Base-by-base conservation (phyloP, 768 basidiomycete genomes). In the Leccinellum rugosiceps region DNA sequence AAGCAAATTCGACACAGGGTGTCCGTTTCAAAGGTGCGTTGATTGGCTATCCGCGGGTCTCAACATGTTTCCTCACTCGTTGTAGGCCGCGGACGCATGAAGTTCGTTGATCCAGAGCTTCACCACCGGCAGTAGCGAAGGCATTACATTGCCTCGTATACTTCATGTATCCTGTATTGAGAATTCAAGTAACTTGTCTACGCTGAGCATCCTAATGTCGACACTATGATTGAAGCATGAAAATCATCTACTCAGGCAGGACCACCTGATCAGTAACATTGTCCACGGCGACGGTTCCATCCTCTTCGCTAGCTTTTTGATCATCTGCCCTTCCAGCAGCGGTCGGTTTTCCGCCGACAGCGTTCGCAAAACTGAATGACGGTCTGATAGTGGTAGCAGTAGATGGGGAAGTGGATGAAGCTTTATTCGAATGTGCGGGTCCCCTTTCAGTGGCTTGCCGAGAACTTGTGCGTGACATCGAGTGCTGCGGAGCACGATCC, bases 281-380 rank as follows among this genome's bases (percentile, higher is more conserved):
- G 19, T 69, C 66, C 14, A 44, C 41, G 21, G 34, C 48, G 6
- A 50, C 11, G 2, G 17, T 30, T 21, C 34, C 14, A 5, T 60
- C 62, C 31, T 60, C 63, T 25, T 59, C 56, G 3, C 15, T 35
- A 46, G 19, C 49, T n/a, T 57, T 55, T 31, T 61, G 51, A 34
- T 65, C 65, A 23, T 70, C 63, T 44, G 59, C 63, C 41, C 57
- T 66, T 43, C 6, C 58, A 0, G 49, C 55, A 48, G 58, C 44
- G 23, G 63, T 53, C 26, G 56, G 57, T 58, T 65, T 74, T 19
- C 64, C 63, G 15, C 82, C 79, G 1, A 89, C 88, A 38, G 86
- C 92, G 54, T 79, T 87, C 0, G 92, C 92, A 64, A 95, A 95
- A 67, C 91, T 93, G 62, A 94, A 77, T 5, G 81, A 78, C 0